phyloP scores from a whole-genome alignment of 306 rosid species.

The Prunus kanzakura region DNA sequence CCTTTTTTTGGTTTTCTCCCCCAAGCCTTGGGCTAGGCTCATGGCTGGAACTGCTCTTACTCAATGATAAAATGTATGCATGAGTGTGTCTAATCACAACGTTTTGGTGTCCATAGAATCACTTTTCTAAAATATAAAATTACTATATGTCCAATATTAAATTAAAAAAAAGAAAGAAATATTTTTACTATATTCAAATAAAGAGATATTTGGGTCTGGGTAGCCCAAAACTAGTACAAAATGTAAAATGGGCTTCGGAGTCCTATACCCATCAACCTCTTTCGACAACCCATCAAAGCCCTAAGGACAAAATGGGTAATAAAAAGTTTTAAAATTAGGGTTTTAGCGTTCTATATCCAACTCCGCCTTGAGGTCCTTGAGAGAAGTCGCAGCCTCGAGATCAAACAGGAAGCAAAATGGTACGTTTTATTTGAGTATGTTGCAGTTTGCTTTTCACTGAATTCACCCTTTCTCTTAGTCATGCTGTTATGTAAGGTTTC shows the following conservation, averaged over 20 bases:
- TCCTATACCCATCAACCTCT: background rate
- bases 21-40: no score
- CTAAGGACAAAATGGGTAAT: background rate
- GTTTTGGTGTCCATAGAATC: no score
- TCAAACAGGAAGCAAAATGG: slow-evolving; percentile 4
- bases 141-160: no score
- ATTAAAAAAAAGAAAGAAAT: no score
- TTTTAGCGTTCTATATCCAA: background rate
- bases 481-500: background rate
- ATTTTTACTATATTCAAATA: no score
- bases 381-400: background rate
- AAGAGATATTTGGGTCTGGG: no score
- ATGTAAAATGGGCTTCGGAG: background rate
- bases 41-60: no score
- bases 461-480: background rate
- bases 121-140: no score
- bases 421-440: background rate
- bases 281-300: background rate
- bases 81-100: no score
- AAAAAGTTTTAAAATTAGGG: background rate
- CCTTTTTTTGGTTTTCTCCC: no score
- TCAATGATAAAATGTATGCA: no score
- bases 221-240: background rate
- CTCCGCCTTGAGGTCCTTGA: background rate
- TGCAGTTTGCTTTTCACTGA: background rate